Conservation (phyloP, 225 moss, liverwort and hornwort species). For the Marchantia polymorpha region DNA sequence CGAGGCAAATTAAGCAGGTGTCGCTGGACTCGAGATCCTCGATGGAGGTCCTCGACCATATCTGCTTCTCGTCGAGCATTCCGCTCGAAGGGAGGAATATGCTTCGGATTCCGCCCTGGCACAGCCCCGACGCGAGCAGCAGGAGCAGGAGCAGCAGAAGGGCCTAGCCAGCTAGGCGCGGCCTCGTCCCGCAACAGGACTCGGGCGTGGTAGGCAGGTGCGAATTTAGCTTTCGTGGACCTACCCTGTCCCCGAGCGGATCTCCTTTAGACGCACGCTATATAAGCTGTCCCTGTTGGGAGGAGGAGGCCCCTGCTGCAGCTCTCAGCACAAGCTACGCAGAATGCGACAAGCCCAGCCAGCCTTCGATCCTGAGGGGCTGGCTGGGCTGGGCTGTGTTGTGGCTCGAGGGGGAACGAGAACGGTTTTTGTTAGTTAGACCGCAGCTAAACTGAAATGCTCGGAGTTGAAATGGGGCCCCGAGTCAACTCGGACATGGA, state of each 20-base stretch:
- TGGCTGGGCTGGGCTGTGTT: no score
- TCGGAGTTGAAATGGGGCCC: neutral
- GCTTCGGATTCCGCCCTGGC: neutral
- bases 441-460: slow-evolving; percentile 9
- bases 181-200: neutral
- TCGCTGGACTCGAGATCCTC: no score
- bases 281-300: no score
- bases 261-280: no score
- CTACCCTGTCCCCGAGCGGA: neutral
- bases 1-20: no score
- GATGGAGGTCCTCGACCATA: neutral
- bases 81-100: neutral
- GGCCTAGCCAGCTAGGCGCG: neutral
- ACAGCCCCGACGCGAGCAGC: no score
- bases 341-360: neutral
- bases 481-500: slow-evolving; percentile 5
- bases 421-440: slow-evolving; percentile 22
- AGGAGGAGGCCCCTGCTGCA: neutral
- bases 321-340: neutral
- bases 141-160: neutral
- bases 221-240: neutral
- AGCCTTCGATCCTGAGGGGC: neutral
- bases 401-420: slow-evolving; percentile 8
- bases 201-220: neutral
- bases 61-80: neutral